Evolutionary conservation across 2,329 filamentous ascomycete genomes (phyloP).

Genomic region (Aspergillus novofumigatus): DNA sequence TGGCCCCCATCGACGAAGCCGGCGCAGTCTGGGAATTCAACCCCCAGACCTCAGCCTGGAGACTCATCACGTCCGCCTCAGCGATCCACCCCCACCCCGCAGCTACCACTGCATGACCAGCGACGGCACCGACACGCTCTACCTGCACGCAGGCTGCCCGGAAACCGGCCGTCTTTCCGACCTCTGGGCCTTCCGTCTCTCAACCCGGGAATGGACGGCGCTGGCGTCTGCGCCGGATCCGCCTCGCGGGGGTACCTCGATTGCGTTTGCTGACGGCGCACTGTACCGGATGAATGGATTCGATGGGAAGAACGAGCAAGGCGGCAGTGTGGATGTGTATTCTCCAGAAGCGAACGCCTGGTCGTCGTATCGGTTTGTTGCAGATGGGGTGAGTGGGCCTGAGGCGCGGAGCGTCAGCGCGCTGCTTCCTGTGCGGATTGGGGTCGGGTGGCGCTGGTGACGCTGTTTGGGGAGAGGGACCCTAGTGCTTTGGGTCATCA

Average conservation of each 20-base stretch:
- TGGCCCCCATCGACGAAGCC: slow-evolving; percentile 67
- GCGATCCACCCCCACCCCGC: slow-evolving; percentile 56
- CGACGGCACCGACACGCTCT: slow-evolving; percentile 63
- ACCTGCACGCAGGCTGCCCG: slow-evolving; percentile 73
- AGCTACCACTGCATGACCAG: slow-evolving; percentile 65
- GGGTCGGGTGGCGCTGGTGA: slow-evolving; percentile 41
- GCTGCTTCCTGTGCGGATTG: slow-evolving; percentile 40
- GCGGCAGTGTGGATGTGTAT: slow-evolving; percentile 66
- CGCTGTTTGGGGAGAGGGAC: slow-evolving; percentile 52
- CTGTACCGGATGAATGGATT: slow-evolving; percentile 79
- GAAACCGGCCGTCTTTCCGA: slow-evolving; percentile 61
- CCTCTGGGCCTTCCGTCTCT: slow-evolving; percentile 73
- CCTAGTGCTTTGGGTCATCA: slow-evolving; percentile 51
- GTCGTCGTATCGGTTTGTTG: slow-evolving; percentile 24
- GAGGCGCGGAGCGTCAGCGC: slow-evolving; percentile 48
- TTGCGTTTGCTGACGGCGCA: slow-evolving; percentile 60
- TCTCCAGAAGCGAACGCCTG: slow-evolving; percentile 38
- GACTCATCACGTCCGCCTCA: slow-evolving; percentile 53
- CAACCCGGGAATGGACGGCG: slow-evolving; percentile 61
- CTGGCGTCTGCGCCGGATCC: slow-evolving; percentile 64
- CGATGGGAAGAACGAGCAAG: slow-evolving; percentile 65
- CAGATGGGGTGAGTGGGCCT: slow-evolving; percentile 46
- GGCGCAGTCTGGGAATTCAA: slow-evolving; percentile 76
- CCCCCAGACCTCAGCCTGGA: slow-evolving; percentile 61
- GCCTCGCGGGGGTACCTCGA: slow-evolving; percentile 62